phyloP scores from a whole-genome alignment of 495 filamentous ascomycete species.

The Penicillium crystallinum region DNA sequence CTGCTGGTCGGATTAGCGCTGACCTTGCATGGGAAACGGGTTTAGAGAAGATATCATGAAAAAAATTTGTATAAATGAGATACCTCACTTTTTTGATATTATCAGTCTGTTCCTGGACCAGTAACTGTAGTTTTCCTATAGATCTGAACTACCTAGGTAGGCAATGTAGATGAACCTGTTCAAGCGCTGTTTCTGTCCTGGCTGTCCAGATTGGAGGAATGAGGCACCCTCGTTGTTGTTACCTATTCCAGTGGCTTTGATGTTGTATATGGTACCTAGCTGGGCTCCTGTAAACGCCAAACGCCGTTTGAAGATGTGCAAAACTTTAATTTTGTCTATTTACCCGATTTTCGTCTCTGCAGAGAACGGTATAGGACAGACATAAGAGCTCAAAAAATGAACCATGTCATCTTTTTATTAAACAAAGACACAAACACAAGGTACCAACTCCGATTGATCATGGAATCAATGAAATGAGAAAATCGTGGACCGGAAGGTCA shows the following conservation, averaged over 20 bases:
- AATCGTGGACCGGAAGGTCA: conserved; percentile 37
- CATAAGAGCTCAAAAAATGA: conserved; percentile 20
- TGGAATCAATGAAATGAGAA: conserved; percentile 42
- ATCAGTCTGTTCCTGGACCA: not conserved
- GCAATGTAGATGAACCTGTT: too few relatives aligned
- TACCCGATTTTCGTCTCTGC: conserved; percentile 21
- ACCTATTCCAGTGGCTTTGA: too few relatives aligned
- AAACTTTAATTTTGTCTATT: conserved; percentile 29
- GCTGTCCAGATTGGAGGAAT: too few relatives aligned
- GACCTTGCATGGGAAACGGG: conserved; percentile 30
- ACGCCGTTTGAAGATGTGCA: conserved; percentile 17
- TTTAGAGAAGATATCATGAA: conserved; percentile 21
- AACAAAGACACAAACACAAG: conserved; percentile 34
- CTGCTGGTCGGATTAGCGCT: conserved; percentile 39
- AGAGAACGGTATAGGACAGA: conserved; percentile 5
- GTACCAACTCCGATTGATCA: conserved; percentile 47
- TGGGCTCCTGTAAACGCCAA: too few relatives aligned
- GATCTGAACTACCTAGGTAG: too few relatives aligned
- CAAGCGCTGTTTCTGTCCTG: too few relatives aligned
- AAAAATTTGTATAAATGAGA: conserved; percentile 26
- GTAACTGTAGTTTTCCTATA: too few relatives aligned
- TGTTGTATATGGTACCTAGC: too few relatives aligned
- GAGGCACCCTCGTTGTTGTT: too few relatives aligned
- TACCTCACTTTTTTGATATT: conserved; percentile 13
- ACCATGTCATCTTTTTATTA: conserved; percentile 39